Conservation (phyloP, 2,329 filamentous ascomycete genomes). For the Bipolaris zeicola region DNA sequence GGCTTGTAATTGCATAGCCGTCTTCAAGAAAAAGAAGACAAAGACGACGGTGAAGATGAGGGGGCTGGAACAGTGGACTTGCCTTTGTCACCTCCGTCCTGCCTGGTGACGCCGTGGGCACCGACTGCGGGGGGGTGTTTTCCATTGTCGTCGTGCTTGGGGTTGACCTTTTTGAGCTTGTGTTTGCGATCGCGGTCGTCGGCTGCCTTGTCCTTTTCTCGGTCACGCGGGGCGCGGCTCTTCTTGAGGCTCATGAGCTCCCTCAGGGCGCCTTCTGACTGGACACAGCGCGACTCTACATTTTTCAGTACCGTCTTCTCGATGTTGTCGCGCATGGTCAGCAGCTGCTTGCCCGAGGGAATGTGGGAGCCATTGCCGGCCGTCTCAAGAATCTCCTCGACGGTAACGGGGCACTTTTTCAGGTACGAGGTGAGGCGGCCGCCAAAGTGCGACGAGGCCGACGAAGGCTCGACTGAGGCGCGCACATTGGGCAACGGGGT, state of each 20-base stretch:
- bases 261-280: conserved; percentile 76
- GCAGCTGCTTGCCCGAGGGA: conserved; percentile 67
- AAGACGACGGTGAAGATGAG: background rate
- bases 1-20: background rate
- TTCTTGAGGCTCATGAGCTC: conserved; percentile 70
- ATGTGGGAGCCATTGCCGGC: conserved; percentile 58
- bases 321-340: conserved; percentile 68
- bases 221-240: conserved; percentile 61
- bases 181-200: conserved; percentile 54
- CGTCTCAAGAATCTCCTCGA: conserved; percentile 73
- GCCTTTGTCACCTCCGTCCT: conserved; percentile 69
- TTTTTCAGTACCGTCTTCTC: conserved; percentile 58
- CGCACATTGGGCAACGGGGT: conserved; percentile 68
- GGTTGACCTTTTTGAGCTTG: conserved; percentile 67
- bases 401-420: conserved; percentile 63
- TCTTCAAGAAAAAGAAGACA: too few species aligned
- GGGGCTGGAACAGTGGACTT: conserved; percentile 9
- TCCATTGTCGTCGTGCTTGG: conserved; percentile 74
- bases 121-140: conserved; percentile 65
- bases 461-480: conserved; percentile 50
- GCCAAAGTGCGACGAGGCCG: conserved; percentile 64
- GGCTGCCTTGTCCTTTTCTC: conserved; percentile 55
- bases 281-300: conserved; percentile 60
- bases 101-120: conserved; percentile 66
- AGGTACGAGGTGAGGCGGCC: conserved; percentile 61